A percentile compares a stretch with the other conserved stretches of the same genome.
Evolutionary conservation across 768 basidiomycete genomes (phyloP).

Genomic region (Trametes meyenii): DNA sequence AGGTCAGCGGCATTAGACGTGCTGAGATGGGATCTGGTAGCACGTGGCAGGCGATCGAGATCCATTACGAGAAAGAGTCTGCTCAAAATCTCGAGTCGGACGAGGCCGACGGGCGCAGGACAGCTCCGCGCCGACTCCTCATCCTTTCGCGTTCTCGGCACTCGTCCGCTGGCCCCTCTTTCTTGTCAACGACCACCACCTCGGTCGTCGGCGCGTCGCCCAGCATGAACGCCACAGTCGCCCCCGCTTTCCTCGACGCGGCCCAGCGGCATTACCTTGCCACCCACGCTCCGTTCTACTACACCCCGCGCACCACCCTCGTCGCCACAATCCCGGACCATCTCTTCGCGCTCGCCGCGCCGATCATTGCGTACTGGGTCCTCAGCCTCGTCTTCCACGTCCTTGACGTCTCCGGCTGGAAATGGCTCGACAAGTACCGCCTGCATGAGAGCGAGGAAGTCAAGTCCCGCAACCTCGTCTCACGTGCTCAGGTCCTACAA

Average conservation of each 20-base stretch:
- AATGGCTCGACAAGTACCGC: constrained; percentile 79
- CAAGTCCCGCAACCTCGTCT: constrained; percentile 70
- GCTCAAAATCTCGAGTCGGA: constrained; percentile 8
- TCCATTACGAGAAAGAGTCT: background rate
- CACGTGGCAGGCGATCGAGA: constrained; percentile 5
- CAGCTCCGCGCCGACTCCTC: background rate
- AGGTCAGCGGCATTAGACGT: background rate
- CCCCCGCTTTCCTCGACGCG: constrained; percentile 22
- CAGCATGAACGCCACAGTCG: constrained; percentile 29
- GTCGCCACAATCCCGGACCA: constrained; percentile 60
- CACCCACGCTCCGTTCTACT: constrained; percentile 31
- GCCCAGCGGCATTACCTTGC: constrained; percentile 28
- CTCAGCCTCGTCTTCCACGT: constrained; percentile 78
- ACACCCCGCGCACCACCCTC: constrained; percentile 24
- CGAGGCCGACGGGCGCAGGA: background rate
- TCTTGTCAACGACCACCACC: background rate
- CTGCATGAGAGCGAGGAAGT: constrained; percentile 90
- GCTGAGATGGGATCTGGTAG: constrained; percentile 4
- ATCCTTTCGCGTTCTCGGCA: background rate
- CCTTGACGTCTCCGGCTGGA: constrained; percentile 77
- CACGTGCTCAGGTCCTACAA: constrained; percentile 67
- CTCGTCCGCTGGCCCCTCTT: background rate
- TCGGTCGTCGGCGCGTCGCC: background rate
- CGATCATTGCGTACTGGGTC: constrained; percentile 84
- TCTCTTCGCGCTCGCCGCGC: constrained; percentile 68